These are phyloP conservation scores for Wallacemonas sp. DNA, from an alignment of 208 protist species.

Conservation along the genomic window DNA sequence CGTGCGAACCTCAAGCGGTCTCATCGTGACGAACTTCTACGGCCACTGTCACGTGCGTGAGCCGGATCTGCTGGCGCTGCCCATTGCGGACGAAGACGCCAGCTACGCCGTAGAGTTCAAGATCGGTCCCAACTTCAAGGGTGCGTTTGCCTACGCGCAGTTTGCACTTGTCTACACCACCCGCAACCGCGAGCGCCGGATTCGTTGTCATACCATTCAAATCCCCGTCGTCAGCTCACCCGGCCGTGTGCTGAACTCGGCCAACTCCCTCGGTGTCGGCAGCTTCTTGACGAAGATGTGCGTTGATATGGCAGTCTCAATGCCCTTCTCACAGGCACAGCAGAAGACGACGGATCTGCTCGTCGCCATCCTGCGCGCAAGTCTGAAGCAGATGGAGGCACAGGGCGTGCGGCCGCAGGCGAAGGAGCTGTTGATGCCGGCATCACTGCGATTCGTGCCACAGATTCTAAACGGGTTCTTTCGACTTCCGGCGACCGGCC, in stretches of 20 bases:
- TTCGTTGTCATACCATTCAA: constrained; percentile 85
- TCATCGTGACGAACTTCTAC: constrained; percentile 88
- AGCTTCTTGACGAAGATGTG: constrained; percentile 74
- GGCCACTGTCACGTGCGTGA: constrained; percentile 96
- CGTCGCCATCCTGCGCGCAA: constrained; percentile 35
- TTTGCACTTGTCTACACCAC: constrained; percentile 81
- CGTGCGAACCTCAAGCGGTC: constrained; percentile 87
- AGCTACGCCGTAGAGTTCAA: constrained; percentile 82
- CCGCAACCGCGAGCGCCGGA: constrained; percentile 68
- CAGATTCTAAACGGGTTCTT: constrained; percentile 83
- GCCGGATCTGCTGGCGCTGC: constrained; percentile 94
- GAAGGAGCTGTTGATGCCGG: constrained; percentile 59
- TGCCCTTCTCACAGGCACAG: constrained; percentile 61
- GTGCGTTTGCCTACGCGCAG: constrained; percentile 79
- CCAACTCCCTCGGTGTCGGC: constrained; percentile 60
- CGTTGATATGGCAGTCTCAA: constrained; percentile 55
- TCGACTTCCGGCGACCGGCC: constrained; percentile 47
- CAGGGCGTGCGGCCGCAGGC: constrained; percentile 32
- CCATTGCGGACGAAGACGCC: constrained; percentile 91
- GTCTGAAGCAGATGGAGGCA: constrained; percentile 41
- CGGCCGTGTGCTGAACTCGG: constrained; percentile 68
- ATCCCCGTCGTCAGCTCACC: constrained; percentile 43
- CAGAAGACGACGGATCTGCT: constrained; percentile 56
- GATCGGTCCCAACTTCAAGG: constrained; percentile 47
- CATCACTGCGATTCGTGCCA: constrained; percentile 75